Evolutionary conservation across 1,284 basidiomycete genomes (phyloP), one percentile per base, ranked within the genome.

Genomic region (Naganishia sp.): DNA sequence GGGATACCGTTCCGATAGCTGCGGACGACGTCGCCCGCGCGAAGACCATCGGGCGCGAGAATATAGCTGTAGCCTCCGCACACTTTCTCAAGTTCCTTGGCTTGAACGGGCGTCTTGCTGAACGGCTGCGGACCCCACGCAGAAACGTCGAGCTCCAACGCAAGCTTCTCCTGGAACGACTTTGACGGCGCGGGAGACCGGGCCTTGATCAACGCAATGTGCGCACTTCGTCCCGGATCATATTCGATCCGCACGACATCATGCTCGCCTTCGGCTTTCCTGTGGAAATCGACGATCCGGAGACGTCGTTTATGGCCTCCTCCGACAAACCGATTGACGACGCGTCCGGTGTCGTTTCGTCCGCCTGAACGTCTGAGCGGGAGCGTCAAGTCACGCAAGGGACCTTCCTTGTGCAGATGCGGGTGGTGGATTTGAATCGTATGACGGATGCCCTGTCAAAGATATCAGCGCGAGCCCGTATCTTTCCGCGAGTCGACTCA

Each of bases 171-270:
- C 11, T 63, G 59, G 15, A 73, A 71, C 33, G 69, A 60, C 10
- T 72, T 86, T 79, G 67, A 18, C 49, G 42, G 55, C 56, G n/a
- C 21, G 3, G 73, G 68, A 4, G 69, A 70, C 3, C 75, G 67
- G 33, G 73, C 72, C 66, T 74, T 73, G 71, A 98, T 76, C 63
- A 99, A 84, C 1, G 95, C 95, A 74, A 99, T 94, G 79, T 99
- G 96, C 3, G 91, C 92, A 50, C 88, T 90, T 57, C 95, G 85
- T 39, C 91, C 90, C 0, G 95, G 95, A 82, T 99, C 95, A 78
- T 97, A 99, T 80, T 99, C 95, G 73, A 99, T 90, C 50, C 94
- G 86, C 16, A 95, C 84, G 50, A 98, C 94, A 71, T 92, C 88
- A 76, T 93, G 90, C 49, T 88, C 83, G 7, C 95, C 95, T 0